Conservation (phyloP, 1,284 basidiomycete genomes). For the Binderoboletus segoi region DNA sequence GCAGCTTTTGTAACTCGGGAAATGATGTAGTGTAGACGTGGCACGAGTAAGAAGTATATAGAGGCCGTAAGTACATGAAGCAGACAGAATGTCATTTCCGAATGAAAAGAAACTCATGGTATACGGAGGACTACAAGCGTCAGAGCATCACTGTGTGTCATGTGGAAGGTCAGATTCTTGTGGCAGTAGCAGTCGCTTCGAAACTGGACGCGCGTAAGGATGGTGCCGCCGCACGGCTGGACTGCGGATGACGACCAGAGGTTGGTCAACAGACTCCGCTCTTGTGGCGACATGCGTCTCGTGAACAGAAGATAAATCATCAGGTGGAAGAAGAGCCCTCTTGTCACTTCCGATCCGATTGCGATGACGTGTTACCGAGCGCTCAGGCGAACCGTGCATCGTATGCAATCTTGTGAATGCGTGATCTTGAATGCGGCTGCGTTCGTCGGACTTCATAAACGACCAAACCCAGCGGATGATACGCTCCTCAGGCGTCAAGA, state of each 20-base stretch:
- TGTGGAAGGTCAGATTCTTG: conserved; percentile 9
- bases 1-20: background rate
- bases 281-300: background rate
- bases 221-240: conserved; percentile 9
- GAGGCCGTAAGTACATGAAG: background rate
- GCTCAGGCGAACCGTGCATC: background rate
- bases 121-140: background rate
- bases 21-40: background rate
- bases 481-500: conserved; percentile 21
- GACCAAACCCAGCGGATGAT: conserved; percentile 31
- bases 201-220: conserved; percentile 22
- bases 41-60: background rate
- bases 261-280: conserved; percentile 15
- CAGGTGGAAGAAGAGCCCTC: conserved; percentile 26
- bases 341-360: conserved; percentile 11
- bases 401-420: conserved; percentile 1
- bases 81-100: too few relatives aligned
- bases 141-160: background rate
- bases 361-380: conserved; percentile 8
- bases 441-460: conserved; percentile 20
- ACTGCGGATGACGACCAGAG: conserved; percentile 10
- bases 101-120: background rate
- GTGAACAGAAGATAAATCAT: conserved; percentile 14
- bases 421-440: background rate
- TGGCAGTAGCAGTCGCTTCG: conserved; percentile 24